Evolutionary conservation across 1,284 basidiomycete genomes (phyloP).

Genomic region (Leccinum pachyderme): DNA sequence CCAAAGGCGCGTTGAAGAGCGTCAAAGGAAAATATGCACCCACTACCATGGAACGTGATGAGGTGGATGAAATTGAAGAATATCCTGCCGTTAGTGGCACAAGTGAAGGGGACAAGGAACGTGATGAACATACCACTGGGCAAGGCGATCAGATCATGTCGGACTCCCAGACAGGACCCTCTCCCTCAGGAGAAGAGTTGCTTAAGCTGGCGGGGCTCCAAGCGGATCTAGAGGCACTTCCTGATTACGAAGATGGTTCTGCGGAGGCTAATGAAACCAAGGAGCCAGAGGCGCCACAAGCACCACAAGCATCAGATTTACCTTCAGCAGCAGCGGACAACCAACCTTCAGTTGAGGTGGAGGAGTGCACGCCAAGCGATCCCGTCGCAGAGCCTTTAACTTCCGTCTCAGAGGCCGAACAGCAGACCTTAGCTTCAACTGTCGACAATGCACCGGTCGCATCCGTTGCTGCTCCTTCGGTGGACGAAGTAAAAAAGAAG

Average conservation of each 20-base stretch:
- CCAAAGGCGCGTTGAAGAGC: conserved; percentile 47
- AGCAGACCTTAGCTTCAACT: conserved; percentile 1
- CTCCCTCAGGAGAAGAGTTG: conserved; percentile 45
- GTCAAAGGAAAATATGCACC: conserved; percentile 40
- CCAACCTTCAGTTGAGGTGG: conserved; percentile 3
- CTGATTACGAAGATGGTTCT: conserved; percentile 55
- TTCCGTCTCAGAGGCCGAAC: background rate
- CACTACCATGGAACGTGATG: conserved; percentile 8
- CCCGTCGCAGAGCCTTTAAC: background rate
- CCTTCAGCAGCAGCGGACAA: background rate
- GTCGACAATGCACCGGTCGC: background rate
- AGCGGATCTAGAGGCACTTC: conserved; percentile 38
- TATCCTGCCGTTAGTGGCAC: background rate
- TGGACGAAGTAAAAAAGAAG: conserved; percentile 24
- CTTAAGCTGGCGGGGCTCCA: conserved; percentile 46
- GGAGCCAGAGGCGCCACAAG: background rate
- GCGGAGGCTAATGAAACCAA: conserved; percentile 13
- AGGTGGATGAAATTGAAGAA: conserved; percentile 26
- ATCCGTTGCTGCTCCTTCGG: background rate
- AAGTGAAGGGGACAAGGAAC: conserved; percentile 6
- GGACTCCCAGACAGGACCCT: background rate
- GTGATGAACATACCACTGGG: conserved; percentile 21
- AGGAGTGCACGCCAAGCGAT: conserved; percentile 4
- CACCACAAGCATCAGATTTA: background rate
- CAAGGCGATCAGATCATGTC: conserved; percentile 5